Base-by-base conservation (phyloP, 345 rosid genomes). In the Noccaea caerulescens region DNA sequence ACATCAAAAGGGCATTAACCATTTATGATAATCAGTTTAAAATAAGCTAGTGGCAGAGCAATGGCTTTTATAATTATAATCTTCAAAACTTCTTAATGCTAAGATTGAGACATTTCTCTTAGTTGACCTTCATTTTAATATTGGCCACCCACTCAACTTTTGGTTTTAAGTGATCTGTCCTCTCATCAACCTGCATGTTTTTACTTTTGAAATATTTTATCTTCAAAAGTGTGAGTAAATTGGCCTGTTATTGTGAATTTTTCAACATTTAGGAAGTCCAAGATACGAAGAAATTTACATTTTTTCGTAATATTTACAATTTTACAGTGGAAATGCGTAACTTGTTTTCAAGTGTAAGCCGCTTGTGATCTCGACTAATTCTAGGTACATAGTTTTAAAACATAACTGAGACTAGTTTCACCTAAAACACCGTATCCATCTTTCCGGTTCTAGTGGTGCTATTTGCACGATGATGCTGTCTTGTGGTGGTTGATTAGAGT, bases 391-490 rank as follows among this genome's bases (percentile, higher is more conserved):
- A 71, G 76, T 36, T 61, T 16, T 27, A 27, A 66, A 58, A 50
- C 38, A 14, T 71, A 41, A 25, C 46, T 72, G 64, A 45, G 65
- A 55, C 51, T 72, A 18, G 13, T 68, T 11, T 77, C 80, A 86
- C 72, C 85, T 88, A 49, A 82, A 81, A 44, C 73, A 71, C 6
- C 80, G 73, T 58, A 82, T 64, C 64, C 83, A 78, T 58, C 83
- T 84, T 79, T 89, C 96, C 37, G 87, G 91, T 63, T 80, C 81
- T 49, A 87, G 68, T 63, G 91, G 91, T 11, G 77, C 66, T 65
- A 87, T 73, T 53, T 45, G 82, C 23, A 82, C 78, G 70, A 83
- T 57, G 72, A 74, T 74, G 60, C 58, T 78, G 73, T 85, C 86
- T 54, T 71, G 87, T n/a, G 68, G 71, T 53, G 81, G 77, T 47